Conservation (phyloP, 2,329 filamentous ascomycete species). For the Stagonosporopsis cucurbitacearum region DNA sequence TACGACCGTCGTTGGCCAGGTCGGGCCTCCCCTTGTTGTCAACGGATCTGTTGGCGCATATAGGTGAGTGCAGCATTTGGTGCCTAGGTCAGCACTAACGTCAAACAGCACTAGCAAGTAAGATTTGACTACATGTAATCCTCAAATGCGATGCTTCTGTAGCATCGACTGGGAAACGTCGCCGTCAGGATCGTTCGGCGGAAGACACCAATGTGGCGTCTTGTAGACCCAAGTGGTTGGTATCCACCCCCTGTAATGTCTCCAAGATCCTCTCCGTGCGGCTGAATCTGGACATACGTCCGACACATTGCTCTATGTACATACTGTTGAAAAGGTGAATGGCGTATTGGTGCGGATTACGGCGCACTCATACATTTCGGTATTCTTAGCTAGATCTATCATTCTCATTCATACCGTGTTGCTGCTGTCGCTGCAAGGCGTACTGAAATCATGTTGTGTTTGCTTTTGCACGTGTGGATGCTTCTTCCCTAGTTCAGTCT, state of each 20-base stretch:
- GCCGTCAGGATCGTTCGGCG: neutral
- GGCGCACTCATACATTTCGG: neutral
- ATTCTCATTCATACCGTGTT: neutral
- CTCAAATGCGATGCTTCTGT: neutral
- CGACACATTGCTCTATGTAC: constrained; percentile 5
- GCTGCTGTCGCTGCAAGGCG: neutral
- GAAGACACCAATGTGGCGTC: constrained; percentile 7
- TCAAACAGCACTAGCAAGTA: constrained; percentile 6
- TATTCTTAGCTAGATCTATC: constrained; percentile 1
- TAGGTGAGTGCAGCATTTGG: constrained; percentile 7
- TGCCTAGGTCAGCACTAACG: constrained; percentile 8
- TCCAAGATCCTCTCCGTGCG: neutral
- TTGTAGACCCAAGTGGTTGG: constrained; percentile 6
- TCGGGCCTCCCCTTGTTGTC: constrained; percentile 29
- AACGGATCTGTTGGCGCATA: constrained; percentile 18
- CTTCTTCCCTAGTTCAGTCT: constrained; percentile 3
- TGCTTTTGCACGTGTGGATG: constrained; percentile 14
- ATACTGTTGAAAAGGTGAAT: neutral
- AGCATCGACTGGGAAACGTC: neutral
- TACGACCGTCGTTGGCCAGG: constrained; percentile 41
- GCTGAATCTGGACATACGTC: constrained; percentile 21
- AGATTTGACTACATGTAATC: neutral
- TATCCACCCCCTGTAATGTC: neutral
- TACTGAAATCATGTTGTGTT: neutral
- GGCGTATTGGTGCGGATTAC: neutral